A percentile compares a stretch with the other conserved stretches of the same genome.
Evolutionary conservation across 805 yeast genomes (phyloP).

Genomic region (Barnettozyma botsteinii): DNA sequence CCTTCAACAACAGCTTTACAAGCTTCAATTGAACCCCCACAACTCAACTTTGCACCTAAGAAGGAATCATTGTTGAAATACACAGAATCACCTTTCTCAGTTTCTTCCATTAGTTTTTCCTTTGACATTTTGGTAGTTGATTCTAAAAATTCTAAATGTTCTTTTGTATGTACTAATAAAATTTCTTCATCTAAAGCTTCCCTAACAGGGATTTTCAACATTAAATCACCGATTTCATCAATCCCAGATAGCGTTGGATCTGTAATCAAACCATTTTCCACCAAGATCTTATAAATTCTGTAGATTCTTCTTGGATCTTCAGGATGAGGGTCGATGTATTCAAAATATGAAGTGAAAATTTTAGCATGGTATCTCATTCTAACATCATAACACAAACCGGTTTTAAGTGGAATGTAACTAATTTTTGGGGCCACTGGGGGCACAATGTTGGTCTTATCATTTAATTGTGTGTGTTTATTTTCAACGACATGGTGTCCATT

Average conservation of each 20-base stretch:
- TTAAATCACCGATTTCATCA: conserved; percentile 75
- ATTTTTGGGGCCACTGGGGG: conserved; percentile 62
- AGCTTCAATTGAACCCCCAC: conserved; percentile 97
- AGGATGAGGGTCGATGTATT: conserved; percentile 97
- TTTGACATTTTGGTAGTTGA: conserved; percentile 73
- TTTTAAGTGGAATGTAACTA: conserved; percentile 69
- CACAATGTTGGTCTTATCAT: conserved; percentile 39
- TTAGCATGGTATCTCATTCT: conserved; percentile 97
- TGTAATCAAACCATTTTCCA: conserved; percentile 84
- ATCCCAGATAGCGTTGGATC: conserved; percentile 67
- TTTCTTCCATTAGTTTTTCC: conserved; percentile 69
- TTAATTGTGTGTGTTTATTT: not conserved
- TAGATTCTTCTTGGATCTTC: conserved; percentile 97
- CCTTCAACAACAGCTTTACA: conserved; percentile 95
- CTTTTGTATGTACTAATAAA: conserved; percentile 74
- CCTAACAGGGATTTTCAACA: conserved; percentile 86
- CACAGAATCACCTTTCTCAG: conserved; percentile 90
- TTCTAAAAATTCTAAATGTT: conserved; percentile 70
- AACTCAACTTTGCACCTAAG: conserved; percentile 81
- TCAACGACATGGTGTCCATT: conserved; percentile 5
- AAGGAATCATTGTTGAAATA: conserved; percentile 89
- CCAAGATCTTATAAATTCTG: conserved; percentile 85
- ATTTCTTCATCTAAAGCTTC: conserved; percentile 88
- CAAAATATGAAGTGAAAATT: conserved; percentile 84
- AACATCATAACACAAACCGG: conserved; percentile 94